Evolutionary conservation across 192 early-diverging fungal genomes (phyloP), one percentile per base, ranked within the genome.

Genomic region (Rhizoclosmatium globosum): DNA sequence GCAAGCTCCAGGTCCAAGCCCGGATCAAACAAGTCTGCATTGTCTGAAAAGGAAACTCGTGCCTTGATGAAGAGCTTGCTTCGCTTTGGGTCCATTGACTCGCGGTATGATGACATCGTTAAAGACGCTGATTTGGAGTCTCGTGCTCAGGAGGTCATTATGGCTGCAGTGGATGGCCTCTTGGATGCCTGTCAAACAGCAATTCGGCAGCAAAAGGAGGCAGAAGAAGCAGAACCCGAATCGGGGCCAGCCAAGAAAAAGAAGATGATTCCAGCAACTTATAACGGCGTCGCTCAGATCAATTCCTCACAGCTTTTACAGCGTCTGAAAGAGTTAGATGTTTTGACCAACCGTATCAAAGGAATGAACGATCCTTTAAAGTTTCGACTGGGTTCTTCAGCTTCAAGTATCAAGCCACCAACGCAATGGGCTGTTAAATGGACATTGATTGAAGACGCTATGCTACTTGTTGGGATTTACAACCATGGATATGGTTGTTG

Each of bases 401-500:
- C 87, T 15, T 84, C 89, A n/a, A 82, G 87, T n/a, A 79, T 96
- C 38, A 98, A 98, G 84, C 88, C 90, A 41, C 94, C 95, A 0
- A 84, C 90, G 76, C 92, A 93, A 69, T 99, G 97, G 97, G 85
- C 85, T 45, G 74, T 65, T 11, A 76, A 68, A 59, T 99, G 98
- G 98, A 90, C 92, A 3, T 92, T 91, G 67, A 91, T 91, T 56
- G 98, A 99, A 78, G 98, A 99, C 81, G 89, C 97, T 23, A 95
- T 96, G 94, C 88, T 99, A 44, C 85, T 99, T 21, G 93, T 98
- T 42, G 98, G 98, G 66, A 93, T 99, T 58, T 95, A 95, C 82
- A 87, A 89, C 65, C 92, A 99, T 81, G 98, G 98, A 39, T 97
- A 95, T 84, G 96, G 97, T 15, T 71, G 79, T 44, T 98, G 96